Conservation (phyloP, 129 eudicot genomes). For the Arctium minus region DNA sequence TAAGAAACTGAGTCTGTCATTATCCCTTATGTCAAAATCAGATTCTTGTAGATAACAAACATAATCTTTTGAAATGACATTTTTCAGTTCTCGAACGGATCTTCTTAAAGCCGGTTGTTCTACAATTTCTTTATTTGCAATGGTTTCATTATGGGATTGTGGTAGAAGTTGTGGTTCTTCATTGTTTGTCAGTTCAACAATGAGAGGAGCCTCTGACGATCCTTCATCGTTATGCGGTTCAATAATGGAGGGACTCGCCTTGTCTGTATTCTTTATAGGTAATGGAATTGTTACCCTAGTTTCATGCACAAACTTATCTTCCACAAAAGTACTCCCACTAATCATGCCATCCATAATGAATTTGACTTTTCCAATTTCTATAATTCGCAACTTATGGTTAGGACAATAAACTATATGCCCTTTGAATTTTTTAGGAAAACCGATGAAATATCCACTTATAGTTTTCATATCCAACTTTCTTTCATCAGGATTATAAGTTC, state of each 20-base stretch:
- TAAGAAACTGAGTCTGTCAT: constrained; percentile 1
- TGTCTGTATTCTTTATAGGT: too few species aligned
- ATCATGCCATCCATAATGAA: background rate
- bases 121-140: background rate
- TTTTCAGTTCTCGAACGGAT: background rate
- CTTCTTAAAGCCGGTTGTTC: background rate
- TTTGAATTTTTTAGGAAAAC: background rate
- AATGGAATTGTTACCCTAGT: too few species aligned
- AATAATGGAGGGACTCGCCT: too few species aligned
- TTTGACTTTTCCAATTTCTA: background rate
- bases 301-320: too few species aligned
- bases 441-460: background rate
- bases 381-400: background rate
- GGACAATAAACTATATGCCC: background rate
- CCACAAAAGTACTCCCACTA: too few species aligned
- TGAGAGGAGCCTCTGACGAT: too few species aligned
- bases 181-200: too few species aligned
- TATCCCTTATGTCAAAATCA: background rate
- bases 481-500: background rate
- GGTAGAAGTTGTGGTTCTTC: background rate
- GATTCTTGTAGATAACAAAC: background rate
- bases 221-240: too few species aligned
- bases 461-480: background rate
- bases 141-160: background rate
- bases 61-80: background rate